Percentiles rank a stretch among this genome's conserved stretches.
Evolutionary conservation across 2,329 filamentous ascomycete species (phyloP).

Genomic region (Exophiala oligosperma): DNA sequence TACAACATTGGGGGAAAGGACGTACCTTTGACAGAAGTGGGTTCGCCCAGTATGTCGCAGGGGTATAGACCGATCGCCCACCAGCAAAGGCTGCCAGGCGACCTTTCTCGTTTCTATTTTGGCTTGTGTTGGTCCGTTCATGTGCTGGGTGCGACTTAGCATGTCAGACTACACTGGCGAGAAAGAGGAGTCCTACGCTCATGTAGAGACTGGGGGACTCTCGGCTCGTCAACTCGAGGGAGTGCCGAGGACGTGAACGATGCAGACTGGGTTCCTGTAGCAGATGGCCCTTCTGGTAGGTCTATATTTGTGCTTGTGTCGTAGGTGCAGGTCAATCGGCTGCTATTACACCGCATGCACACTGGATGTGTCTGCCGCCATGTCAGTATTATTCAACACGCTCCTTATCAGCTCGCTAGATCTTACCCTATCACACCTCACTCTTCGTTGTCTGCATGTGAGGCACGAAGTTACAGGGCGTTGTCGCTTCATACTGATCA

Average conservation of each 20-base stretch:
- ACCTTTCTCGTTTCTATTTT: conserved; percentile 3
- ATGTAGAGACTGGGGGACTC: neutral
- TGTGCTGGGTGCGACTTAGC: neutral
- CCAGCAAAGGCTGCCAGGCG: conserved; percentile 1
- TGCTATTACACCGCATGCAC: conserved; percentile 7
- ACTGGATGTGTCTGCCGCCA: conserved; percentile 5
- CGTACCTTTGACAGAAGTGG: too few relatives aligned
- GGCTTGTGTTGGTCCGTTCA: neutral
- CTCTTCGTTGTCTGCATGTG: conserved; percentile 11
- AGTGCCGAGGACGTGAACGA: neutral
- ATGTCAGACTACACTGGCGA: too few relatives aligned
- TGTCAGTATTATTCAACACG: neutral
- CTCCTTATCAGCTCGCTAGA: neutral
- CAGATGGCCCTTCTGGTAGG: too few relatives aligned
- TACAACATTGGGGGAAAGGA: too few relatives aligned
- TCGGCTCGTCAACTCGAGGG: neutral
- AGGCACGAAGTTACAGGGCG: conserved; percentile 18
- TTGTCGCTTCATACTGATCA: conserved; percentile 8
- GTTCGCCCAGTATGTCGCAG: conserved; percentile 14
- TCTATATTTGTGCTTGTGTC: conserved; percentile 4
- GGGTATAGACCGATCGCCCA: conserved; percentile 13
- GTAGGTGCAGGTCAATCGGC: conserved; percentile 6
- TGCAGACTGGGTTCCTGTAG: neutral
- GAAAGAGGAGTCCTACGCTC: too few relatives aligned
- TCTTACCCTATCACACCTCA: conserved; percentile 18